Evolutionary conservation across 75 land plant species (phyloP), one percentile per base, ranked within the genome.

Genomic region (Sequoiadendron giganteum): DNA sequence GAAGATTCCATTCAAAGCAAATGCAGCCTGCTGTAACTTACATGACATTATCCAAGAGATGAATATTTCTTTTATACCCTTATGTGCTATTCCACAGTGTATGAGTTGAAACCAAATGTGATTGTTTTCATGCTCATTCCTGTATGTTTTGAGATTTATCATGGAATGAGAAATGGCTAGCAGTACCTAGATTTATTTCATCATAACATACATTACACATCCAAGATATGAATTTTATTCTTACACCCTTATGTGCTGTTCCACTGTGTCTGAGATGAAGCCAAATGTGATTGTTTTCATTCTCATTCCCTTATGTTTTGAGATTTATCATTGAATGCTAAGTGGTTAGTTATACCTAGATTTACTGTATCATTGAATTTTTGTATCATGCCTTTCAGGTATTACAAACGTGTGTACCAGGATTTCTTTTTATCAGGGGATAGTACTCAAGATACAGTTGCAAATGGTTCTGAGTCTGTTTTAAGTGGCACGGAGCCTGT

Each of bases 381-480:
- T 70, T 21, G 19, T n/a, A 78, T 19, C 87, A 85, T 58, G 58
- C 19, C 47, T 84, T n/a, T 42, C 87, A 94, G 98, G 88, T 88
- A 91, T 84, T 95, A 94, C 85, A 93, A 91, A 65, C 95, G 95
- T 21, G 92, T 92, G 47, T 96, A 90, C 55, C 85, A 73, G 43
- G 92, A 93, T 32, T 89, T 95, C 73, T 96, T 96, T 90, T 85
- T 90, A 61, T 32, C 90, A 73, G 91, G 38, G 87, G 93, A 92
- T 42, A 61, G 87, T 8, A 87, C 79, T 78, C 38, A 39, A 56
- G 88, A 85, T 32, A 56, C 36, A 47, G 78, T 47, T 86, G 5
- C 65, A 5, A 52, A 68, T 58, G 34, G 85, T 13, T 11, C 88
- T 43, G 58, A 88, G 36, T n/a, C 84, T 43, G 7, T 81, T 42